Evolutionary conservation across 495 filamentous ascomycete genomes (phyloP), one percentile per base, ranked within the genome.

Genomic region (Hypomontagnella submonticulosa): DNA sequence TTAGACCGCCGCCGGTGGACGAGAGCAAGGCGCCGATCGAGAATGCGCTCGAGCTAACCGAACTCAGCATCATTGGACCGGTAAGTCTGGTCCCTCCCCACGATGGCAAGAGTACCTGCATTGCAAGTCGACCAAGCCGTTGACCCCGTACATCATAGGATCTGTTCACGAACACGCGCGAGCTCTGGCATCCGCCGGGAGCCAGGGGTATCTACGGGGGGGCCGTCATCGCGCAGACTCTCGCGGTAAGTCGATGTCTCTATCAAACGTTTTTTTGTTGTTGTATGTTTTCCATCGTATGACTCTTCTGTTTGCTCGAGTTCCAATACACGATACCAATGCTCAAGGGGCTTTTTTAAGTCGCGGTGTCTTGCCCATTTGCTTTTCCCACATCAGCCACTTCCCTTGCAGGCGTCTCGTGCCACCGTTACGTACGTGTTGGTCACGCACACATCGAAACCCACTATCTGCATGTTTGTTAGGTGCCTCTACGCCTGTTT

Each of bases 191-290:
- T 59, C 94, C 95, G 0, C 87, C 89, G 0, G 93, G 92, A 11
- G 95, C 94, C 12, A 88, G 95, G 23, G 94, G 95, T 42, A 90
- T 99, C 70, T 99, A 92, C 73, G 95, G 95, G 70, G 95, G 95
- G 61, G 86, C 89, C 38, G 92, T 92, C 0, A 97, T 99, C 60
- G 93, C 95, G 62, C 94, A 97, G 82, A 93, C 85, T 66, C 86
- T 99, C 27, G 84, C 88, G n/a, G 71, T 73, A 73, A 6, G 71
- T 54, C 4, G 15, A 10, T 18, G 27, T 16, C 1, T 16, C 33
- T 18, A 8, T 12, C 34, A 12, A 13, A 15, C 37, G 34, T 23
- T 50, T 30, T 18, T 16, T 30, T 19, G 13, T 18, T 57, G 5
- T 41, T 8, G 15, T 41, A 34, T 63, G 9, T 6, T 42, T 34